phyloP scores from a whole-genome alignment of 345 rosid genomes.

The Adansonia digitata region DNA sequence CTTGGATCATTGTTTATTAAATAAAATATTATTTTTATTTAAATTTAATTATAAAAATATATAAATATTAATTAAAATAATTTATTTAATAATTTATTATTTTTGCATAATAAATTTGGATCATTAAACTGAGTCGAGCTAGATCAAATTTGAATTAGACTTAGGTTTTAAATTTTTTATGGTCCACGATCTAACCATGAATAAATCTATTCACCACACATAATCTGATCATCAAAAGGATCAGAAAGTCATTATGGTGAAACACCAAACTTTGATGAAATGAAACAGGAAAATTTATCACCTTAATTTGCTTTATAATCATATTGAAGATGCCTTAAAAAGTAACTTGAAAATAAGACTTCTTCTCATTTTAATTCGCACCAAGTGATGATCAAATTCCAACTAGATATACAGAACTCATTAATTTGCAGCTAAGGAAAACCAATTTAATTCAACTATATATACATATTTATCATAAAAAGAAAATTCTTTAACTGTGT shows the following conservation, averaged over 20 bases:
- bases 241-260: background rate
- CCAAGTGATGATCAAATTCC: background rate
- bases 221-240: background rate
- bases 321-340: background rate
- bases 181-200: too few relatives aligned
- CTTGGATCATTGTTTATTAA: too few relatives aligned
- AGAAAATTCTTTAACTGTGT: background rate
- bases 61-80: too few relatives aligned
- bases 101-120: too few relatives aligned
- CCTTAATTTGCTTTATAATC: background rate
- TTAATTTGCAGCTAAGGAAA: background rate
- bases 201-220: background rate
- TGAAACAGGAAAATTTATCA: background rate
- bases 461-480: background rate
- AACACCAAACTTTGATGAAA: slow-evolving; percentile 7
- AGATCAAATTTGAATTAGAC: too few relatives aligned
- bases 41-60: too few relatives aligned
- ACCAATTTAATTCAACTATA: background rate
- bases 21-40: too few relatives aligned
- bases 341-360: background rate
- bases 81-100: too few relatives aligned
- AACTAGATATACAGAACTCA: background rate
- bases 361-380: background rate
- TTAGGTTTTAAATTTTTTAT: too few relatives aligned
- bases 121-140: too few relatives aligned